phyloP scores from a whole-genome alignment of 768 basidiomycete genomes.

The Leccinum longicurvipes region DNA sequence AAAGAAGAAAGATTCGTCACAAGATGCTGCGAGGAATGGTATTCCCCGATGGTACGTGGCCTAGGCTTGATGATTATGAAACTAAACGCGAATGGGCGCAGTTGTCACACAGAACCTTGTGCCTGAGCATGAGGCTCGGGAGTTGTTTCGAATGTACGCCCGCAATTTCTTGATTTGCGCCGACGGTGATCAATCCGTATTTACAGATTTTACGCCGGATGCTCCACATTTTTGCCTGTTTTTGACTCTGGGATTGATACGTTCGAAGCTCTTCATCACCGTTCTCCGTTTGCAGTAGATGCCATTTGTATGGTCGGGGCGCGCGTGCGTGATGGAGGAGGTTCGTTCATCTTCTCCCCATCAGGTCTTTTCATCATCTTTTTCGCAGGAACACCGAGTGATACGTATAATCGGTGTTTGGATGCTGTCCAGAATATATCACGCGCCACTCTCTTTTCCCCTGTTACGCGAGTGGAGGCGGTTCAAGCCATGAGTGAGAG shows the following conservation, averaged over 20 bases:
- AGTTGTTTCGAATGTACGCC: constrained; percentile 76
- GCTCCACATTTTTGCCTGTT: constrained; percentile 85
- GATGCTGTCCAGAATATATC: constrained; percentile 87
- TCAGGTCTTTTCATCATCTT: constrained; percentile 8
- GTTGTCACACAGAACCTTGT: constrained; percentile 85
- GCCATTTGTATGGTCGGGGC: constrained; percentile 94
- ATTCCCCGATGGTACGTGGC: constrained; percentile 69
- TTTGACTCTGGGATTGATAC: constrained; percentile 84
- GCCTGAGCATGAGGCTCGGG: constrained; percentile 77
- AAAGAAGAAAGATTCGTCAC: constrained; percentile 71
- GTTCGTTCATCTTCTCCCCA: constrained; percentile 37
- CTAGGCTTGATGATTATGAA: neutral
- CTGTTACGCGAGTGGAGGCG: constrained; percentile 80
- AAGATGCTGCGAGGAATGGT: constrained; percentile 52
- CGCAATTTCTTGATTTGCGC: constrained; percentile 2
- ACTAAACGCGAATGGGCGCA: constrained; percentile 25
- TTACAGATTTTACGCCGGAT: constrained; percentile 84
- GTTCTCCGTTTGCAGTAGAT: constrained; percentile 91
- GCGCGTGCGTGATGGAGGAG: constrained; percentile 86
- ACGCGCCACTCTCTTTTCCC: constrained; percentile 81
- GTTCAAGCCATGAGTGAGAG: constrained; percentile 89
- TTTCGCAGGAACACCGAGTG: constrained; percentile 63
- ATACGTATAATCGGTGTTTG: constrained; percentile 65
- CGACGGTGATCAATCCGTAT: constrained; percentile 8
- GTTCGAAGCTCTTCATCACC: constrained; percentile 78